Percentiles rank a stretch among this genome's conserved stretches.
phyloP scores from a whole-genome alignment of 306 rosid species.

The Corylus avellana region DNA sequence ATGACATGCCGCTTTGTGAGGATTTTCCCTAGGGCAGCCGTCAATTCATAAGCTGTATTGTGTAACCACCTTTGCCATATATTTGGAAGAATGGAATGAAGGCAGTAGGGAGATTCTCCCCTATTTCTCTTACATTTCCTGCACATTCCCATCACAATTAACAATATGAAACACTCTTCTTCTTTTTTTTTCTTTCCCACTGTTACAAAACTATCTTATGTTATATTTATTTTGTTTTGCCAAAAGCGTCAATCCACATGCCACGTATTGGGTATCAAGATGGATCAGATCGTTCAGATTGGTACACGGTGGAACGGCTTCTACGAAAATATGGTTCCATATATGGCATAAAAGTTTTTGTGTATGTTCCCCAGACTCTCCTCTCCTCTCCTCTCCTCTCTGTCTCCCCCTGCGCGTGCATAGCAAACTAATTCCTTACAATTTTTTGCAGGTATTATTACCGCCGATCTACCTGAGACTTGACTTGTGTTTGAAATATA shows the following conservation, averaged over 20 bases:
- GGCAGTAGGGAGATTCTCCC: too few relatives aligned
- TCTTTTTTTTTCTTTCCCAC: background rate
- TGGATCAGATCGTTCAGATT: slow-evolving; percentile 87
- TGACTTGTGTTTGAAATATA: background rate
- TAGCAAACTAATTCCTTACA: background rate
- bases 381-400: background rate
- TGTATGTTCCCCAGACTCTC: slow-evolving; percentile 42
- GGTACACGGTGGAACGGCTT: slow-evolving; percentile 92
- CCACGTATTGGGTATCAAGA: slow-evolving; percentile 95
- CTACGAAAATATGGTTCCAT: slow-evolving; percentile 83
- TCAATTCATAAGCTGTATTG: too few relatives aligned
- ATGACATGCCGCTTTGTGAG: too few relatives aligned
- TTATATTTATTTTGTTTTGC: slow-evolving; percentile 8
- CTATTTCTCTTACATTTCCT: too few relatives aligned
- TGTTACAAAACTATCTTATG: slow-evolving; percentile 13
- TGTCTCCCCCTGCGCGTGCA: slow-evolving; percentile 16
- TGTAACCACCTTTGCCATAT: too few relatives aligned
- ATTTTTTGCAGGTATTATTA: slow-evolving; percentile 69
- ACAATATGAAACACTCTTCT: background rate
- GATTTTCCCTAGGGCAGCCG: too few relatives aligned
- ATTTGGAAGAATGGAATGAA: too few relatives aligned
- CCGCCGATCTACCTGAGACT: slow-evolving; percentile 44
- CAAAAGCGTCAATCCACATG: slow-evolving; percentile 87
- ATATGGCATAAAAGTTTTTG: slow-evolving; percentile 59
- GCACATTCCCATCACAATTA: background rate